Conservation (phyloP, 352 stramenopile genomes). For the Pythium chondricola region DNA sequence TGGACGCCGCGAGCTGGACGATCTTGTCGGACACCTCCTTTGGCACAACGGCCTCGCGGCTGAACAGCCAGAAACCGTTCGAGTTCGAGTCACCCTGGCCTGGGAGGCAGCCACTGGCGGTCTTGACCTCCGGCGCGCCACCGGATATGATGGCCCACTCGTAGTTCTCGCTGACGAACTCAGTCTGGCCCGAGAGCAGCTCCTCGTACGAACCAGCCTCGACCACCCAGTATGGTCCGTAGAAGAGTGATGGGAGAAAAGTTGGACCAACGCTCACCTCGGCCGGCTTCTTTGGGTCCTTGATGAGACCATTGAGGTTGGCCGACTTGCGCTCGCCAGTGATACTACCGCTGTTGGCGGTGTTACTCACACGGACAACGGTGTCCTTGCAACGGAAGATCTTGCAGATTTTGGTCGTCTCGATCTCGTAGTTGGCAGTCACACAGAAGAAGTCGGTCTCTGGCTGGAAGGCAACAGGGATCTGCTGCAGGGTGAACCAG, state of each 20-base stretch:
- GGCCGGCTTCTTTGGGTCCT: constrained; percentile 13
- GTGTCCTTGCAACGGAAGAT: constrained; percentile 14
- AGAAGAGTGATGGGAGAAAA: constrained; percentile 12
- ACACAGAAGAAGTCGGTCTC: constrained; percentile 15
- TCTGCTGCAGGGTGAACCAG: constrained; percentile 17
- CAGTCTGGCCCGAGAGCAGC: constrained; percentile 2
- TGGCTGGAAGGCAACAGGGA: constrained; percentile 11
- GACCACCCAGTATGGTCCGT: constrained; percentile 19
- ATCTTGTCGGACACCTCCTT: constrained; percentile 12
- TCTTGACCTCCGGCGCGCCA: constrained; percentile 9
- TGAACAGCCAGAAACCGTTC: constrained; percentile 20
- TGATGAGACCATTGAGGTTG: constrained; percentile 12
- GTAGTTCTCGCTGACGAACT: constrained; percentile 12
- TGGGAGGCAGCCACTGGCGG: constrained; percentile 6
- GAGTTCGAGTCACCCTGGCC: constrained; percentile 8
- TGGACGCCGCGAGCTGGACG: constrained; percentile 4
- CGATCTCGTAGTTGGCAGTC: constrained; percentile 16
- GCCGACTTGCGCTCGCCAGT: constrained; percentile 7
- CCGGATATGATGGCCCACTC: constrained; percentile 19
- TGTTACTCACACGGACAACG: constrained; percentile 11
- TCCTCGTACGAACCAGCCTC: constrained; percentile 18
- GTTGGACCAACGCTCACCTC: constrained; percentile 11
- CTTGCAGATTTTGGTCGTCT: constrained; percentile 7
- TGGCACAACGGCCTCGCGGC: constrained; percentile 6
- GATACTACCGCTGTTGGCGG: constrained; percentile 10